Percentiles rank a stretch among this genome's conserved stretches.
Conservation (phyloP, 257 asterid species). For the Solanum habrochaites region DNA sequence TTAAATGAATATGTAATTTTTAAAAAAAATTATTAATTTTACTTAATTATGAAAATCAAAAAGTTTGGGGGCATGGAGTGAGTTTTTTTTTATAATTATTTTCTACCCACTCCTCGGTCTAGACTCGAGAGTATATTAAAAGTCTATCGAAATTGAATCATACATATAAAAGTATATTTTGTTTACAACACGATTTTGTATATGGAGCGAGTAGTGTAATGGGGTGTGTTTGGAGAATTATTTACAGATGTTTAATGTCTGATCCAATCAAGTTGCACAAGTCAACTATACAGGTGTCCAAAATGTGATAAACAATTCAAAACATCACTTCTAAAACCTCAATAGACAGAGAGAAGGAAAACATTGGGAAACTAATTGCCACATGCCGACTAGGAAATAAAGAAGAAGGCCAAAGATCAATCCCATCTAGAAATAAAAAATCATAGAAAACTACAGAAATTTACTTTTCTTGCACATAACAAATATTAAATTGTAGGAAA, state of each 20-base stretch:
- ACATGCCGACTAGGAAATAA: background rate
- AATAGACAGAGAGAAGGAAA: background rate
- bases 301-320: background rate
- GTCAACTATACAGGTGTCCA: background rate
- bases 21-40: too few species aligned
- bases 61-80: too few species aligned
- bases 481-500: background rate
- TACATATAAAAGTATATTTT: too few species aligned
- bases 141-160: too few species aligned
- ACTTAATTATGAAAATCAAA: too few species aligned
- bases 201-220: background rate
- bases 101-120: too few species aligned
- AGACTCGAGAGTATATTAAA: fast-evolving
- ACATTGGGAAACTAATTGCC: background rate
- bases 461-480: background rate
- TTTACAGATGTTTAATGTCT: background rate
- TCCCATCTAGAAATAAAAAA: background rate
- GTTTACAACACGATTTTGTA: fast-evolving
- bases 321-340: background rate
- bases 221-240: background rate
- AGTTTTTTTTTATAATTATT: too few species aligned
- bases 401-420: background rate
- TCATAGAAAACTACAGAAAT: background rate
- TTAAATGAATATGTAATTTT: too few species aligned
- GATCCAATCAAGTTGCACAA: background rate